Conservation (phyloP, 192 early-diverging fungal genomes). For the Coemansia sp. region DNA sequence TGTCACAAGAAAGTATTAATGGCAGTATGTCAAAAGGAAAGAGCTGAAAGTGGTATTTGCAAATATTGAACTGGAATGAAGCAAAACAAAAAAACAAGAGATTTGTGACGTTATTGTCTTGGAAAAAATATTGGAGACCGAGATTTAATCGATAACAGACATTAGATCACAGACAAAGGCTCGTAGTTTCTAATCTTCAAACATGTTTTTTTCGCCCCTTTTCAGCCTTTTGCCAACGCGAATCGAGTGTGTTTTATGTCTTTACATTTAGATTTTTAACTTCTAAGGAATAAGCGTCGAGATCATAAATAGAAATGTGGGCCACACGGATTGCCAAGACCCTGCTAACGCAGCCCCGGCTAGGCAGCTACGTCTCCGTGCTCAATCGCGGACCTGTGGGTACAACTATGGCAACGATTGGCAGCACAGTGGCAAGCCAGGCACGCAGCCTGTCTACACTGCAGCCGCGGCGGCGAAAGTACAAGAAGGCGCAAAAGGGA, state of each 20-base stretch:
- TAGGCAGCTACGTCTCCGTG: slow-evolving; percentile 6
- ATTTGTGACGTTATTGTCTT: too few relatives aligned
- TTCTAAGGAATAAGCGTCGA: background rate
- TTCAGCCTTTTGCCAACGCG: too few relatives aligned
- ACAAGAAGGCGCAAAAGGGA: slow-evolving; percentile 89
- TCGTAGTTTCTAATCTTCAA: background rate
- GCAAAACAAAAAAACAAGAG: background rate
- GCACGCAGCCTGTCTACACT: slow-evolving; percentile 64
- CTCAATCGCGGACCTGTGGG: background rate
- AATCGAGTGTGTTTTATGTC: too few relatives aligned
- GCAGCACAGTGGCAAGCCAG: slow-evolving; percentile 13
- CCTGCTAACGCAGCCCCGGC: slow-evolving; percentile 18
- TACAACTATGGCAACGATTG: background rate
- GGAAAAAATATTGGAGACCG: too few relatives aligned
- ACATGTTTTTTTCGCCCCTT: background rate
- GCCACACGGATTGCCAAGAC: slow-evolving; percentile 33
- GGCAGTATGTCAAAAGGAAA: too few relatives aligned
- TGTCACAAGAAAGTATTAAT: too few relatives aligned
- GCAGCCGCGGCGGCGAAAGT: slow-evolving; percentile 76
- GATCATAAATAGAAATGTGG: slow-evolving; percentile 37
- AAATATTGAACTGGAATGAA: background rate
- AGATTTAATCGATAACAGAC: too few relatives aligned
- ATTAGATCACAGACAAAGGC: too few relatives aligned
- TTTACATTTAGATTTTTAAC: background rate
- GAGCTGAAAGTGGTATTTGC: background rate